Evolutionary conservation across 371 early-diverging fungal species (phyloP), one percentile per base, ranked within the genome.

Genomic region (Mortierella sp.): DNA sequence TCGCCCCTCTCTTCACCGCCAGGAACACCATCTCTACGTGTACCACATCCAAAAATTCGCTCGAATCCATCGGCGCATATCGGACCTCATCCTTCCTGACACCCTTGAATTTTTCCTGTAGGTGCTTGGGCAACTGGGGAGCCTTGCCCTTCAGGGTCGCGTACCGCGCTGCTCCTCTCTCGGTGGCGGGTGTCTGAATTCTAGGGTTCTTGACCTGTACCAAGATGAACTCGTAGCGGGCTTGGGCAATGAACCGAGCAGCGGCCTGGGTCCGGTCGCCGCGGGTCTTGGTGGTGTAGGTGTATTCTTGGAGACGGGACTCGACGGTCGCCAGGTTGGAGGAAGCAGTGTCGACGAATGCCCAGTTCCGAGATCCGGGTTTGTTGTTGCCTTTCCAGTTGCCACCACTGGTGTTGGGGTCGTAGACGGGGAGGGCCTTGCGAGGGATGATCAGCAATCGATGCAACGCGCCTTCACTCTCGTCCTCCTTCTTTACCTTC

Each of bases 121-220:
- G 27, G 49, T 81, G 81, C 18, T 77, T 38, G 8, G 81, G 81
- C 4, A 81, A 16, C 48, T 58, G 70, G 24, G 81, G 77, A 7
- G 81, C 81, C 10, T 29, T 38, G 54, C 60, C 18, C 27, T 77
- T 77, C 70, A 81, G 43, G 5, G 81, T 56, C 16, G 81, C 77
- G 49, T 71, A 81, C 3, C 75, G 75, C 14, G 38, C 74, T 6
- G 68, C 56, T 11, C 81, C 81, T 18, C 63, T 70, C 27, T 65
- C 65, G 1, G 82, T 75, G 8, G 75, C 82, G 10, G 82, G 63
- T 0, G 78, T 77, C 55, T 78, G 71, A 18, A 78, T 78, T 65
- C 71, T 71, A 11, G 82, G 82, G 38, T 82, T 89, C 90, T 92
- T 92, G 70, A 92, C 87, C 24, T 88, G 79, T n/a, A 92, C 68